Evolutionary conservation across 2,329 filamentous ascomycete species (phyloP).

Genomic region (Nemania sp.): DNA sequence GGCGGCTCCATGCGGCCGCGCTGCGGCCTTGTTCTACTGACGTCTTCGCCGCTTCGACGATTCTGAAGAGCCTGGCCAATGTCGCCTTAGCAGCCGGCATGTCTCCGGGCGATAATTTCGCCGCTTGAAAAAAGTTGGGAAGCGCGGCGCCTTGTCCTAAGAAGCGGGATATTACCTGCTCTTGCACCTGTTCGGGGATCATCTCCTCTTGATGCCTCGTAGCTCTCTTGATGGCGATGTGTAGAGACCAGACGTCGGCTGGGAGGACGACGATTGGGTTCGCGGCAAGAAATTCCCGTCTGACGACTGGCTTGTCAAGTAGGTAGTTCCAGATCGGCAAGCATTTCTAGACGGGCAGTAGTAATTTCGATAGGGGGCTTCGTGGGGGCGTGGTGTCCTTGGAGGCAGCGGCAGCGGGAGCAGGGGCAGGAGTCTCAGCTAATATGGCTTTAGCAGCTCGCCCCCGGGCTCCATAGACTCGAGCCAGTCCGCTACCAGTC

Average conservation of each 20-base stretch:
- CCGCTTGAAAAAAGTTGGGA: not conserved
- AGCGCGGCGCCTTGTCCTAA: not conserved
- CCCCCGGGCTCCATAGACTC: too few relatives aligned
- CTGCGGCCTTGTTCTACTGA: not conserved
- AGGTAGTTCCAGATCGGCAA: not conserved
- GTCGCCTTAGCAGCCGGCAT: not conserved
- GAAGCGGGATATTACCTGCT: not conserved
- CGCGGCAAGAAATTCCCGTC: not conserved
- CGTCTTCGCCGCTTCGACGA: not conserved
- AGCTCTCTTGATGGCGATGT: not conserved
- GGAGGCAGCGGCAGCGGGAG: too few relatives aligned
- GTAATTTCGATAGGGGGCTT: not conserved
- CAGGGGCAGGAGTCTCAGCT: too few relatives aligned
- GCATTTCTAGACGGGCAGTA: too few relatives aligned
- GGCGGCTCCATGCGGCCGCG: not conserved
- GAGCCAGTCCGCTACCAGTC: too few relatives aligned
- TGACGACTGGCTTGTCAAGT: not conserved
- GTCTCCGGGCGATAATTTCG: not conserved
- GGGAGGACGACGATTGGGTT: not conserved
- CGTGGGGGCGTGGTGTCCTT: not conserved
- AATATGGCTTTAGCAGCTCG: too few relatives aligned
- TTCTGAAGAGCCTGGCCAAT: not conserved
- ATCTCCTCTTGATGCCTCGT: not conserved
- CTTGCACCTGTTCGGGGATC: not conserved
- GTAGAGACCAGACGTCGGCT: not conserved